These are phyloP conservation scores for Ilyonectria destructans DNA, from an alignment of 2,329 filamentous ascomycete genomes.

Conservation along the genomic window DNA sequence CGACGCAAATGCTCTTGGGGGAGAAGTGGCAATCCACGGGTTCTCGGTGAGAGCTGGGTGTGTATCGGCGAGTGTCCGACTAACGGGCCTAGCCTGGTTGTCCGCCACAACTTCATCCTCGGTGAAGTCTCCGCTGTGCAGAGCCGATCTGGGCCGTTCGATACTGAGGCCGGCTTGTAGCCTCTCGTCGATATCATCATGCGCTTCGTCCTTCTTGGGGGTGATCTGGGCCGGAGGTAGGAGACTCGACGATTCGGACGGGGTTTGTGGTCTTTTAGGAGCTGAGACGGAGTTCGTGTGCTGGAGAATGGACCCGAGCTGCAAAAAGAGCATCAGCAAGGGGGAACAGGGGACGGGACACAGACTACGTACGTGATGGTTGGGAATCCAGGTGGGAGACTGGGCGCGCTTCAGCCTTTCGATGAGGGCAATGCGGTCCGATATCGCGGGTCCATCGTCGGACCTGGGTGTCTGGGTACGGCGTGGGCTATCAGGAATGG, in stretches of 20 bases:
- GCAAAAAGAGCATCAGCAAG: slow-evolving; percentile 29
- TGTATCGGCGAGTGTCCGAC: slow-evolving; percentile 32
- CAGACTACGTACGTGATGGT: slow-evolving; percentile 69
- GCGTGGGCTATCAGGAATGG: slow-evolving; percentile 61
- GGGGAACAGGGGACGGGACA: background rate
- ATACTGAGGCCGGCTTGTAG: slow-evolving; percentile 75
- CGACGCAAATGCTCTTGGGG: slow-evolving; percentile 66
- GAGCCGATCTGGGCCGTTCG: slow-evolving; percentile 84
- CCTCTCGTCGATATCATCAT: slow-evolving; percentile 56
- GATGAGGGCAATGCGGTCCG: slow-evolving; percentile 85
- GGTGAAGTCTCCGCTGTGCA: slow-evolving; percentile 79
- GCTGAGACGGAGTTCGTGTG: slow-evolving; percentile 37
- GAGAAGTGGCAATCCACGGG: slow-evolving; percentile 71
- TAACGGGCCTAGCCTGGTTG: slow-evolving; percentile 19
- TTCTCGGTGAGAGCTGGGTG: slow-evolving; percentile 44
- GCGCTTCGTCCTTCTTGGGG: slow-evolving; percentile 59
- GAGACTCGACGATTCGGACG: slow-evolving; percentile 58
- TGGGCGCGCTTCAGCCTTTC: slow-evolving; percentile 86
- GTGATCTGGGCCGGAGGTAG: slow-evolving; percentile 66
- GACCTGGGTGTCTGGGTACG: slow-evolving; percentile 43
- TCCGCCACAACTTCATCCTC: slow-evolving; percentile 50
- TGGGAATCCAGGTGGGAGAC: slow-evolving; percentile 81
- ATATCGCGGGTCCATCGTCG: slow-evolving; percentile 56
- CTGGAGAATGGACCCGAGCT: slow-evolving; percentile 60
- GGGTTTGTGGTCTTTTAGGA: slow-evolving; percentile 49